A percentile compares a stretch with the other conserved stretches of the same genome.
phyloP scores from a whole-genome alignment of 768 basidiomycete genomes.

The Boletus subcaerulescens region DNA sequence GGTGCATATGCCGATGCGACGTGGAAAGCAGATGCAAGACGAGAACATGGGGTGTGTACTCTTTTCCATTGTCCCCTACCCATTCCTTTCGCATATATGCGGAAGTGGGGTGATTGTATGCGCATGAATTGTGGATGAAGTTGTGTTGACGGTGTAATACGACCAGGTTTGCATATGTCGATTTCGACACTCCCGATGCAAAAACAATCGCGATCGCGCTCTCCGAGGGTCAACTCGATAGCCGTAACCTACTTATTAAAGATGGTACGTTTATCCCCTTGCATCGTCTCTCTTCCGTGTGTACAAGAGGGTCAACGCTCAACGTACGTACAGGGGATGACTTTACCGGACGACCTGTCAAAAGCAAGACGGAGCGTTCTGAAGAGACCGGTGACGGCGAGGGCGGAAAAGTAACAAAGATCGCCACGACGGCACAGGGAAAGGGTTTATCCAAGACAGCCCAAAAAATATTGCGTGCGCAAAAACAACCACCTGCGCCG shows the following conservation, averaged over 20 bases:
- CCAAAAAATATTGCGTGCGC: constrained; percentile 70
- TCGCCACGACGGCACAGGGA: constrained; percentile 27
- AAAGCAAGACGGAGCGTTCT: constrained; percentile 30
- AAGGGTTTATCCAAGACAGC: constrained; percentile 58
- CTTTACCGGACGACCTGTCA: constrained; percentile 65
- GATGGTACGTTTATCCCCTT: constrained; percentile 52
- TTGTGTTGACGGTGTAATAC: constrained; percentile 5
- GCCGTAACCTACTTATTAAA: constrained; percentile 89
- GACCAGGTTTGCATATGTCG: constrained; percentile 91
- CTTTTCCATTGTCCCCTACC: background rate
- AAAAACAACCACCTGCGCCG: constrained; percentile 80
- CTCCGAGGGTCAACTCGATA: constrained; percentile 80
- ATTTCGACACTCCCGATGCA: constrained; percentile 77
- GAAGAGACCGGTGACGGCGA: constrained; percentile 28
- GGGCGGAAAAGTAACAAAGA: constrained; percentile 21
- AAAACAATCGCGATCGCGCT: constrained; percentile 73
- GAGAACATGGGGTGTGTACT: constrained; percentile 77
- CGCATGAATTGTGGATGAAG: background rate
- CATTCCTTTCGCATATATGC: no score
- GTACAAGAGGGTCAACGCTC: background rate
- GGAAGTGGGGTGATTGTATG: no score
- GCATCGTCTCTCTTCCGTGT: background rate
- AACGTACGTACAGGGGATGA: constrained; percentile 54
- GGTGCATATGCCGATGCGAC: constrained; percentile 83
- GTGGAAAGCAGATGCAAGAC: constrained; percentile 46